Base-by-base conservation (phyloP, 1,139 yeast genomes). In the Zygosaccharomyces sapae region DNA sequence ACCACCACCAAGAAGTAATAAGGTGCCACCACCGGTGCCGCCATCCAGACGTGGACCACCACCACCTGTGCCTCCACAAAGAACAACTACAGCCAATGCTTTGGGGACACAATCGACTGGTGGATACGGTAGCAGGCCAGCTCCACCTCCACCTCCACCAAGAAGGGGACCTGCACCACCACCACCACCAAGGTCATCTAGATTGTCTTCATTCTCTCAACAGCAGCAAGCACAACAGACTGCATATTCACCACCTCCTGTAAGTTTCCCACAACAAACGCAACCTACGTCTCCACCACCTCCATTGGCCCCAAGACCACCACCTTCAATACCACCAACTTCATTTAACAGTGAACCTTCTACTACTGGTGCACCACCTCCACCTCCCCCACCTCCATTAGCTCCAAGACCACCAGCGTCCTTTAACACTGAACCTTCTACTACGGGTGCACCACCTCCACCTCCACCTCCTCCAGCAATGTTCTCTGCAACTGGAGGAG, bases 131-230 rank as follows among this genome's bases (percentile, higher is more conserved):
- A 44, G 46, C 10, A 39, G 50, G 16, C 46, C 50, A 13, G 50
- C 62, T 29, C 65, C 64, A 30, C 64, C 65, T 29, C 65, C 64
- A 30, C 64, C 65, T 25, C 69, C 65, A 12, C 63, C 67, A 29
- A 44, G 56, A 33, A 50, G 56, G 10, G 58, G 59, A 10, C 55
- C 55, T 13, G 56, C 55, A 12, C 65, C 59, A 38, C 60, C 58
- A 16, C 55, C 55, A 8, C 59, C 55, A 19, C 58, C 54, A 30
- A 59, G 61, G 40, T 53, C 57, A 3, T 45, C 54, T 24, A 50
- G 58, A 39, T 46, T 42, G 40, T 38, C 49, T 56, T 9, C 58
- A 62, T 9, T 57, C 44, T 40, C 48, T 39, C 30, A 44, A 39
- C 13, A 22, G 13, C 37, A 33, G 40, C 27, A 38, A 27, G 49